Evolutionary conservation across 441 rosid genomes (phyloP).

Genomic region (Pelargonium citronellum): DNA sequence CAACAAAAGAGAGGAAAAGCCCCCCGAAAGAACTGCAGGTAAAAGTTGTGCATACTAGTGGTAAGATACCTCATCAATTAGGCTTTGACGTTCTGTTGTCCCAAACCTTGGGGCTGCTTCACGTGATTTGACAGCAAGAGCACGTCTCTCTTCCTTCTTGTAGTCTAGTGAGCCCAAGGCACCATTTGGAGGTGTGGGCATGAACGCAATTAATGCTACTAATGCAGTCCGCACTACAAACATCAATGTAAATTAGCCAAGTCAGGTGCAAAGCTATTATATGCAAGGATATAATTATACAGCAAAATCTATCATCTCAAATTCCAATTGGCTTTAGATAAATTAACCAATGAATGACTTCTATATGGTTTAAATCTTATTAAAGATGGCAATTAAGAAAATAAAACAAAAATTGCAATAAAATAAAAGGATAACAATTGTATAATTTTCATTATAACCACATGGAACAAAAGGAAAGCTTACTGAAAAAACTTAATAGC

Average conservation of each 20-base stretch:
- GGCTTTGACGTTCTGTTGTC: conserved; percentile 68
- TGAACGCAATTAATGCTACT: conserved; percentile 87
- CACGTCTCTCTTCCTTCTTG: conserved; percentile 73
- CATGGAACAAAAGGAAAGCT: too few species aligned
- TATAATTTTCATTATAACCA: too few species aligned
- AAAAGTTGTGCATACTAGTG: not conserved
- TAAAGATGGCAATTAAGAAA: not conserved
- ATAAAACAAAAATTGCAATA: not conserved
- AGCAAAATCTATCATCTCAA: not conserved
- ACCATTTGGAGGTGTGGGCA: conserved; percentile 91
- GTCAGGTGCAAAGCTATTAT: not conserved
- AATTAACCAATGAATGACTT: not conserved
- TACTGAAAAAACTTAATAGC: too few species aligned
- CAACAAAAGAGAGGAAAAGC: too few species aligned
- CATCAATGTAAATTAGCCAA: conserved; percentile 18
- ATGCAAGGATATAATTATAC: not conserved
- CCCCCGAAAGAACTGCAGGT: too few species aligned
- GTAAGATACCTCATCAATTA: conserved; percentile 67
- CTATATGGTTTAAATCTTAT: not conserved
- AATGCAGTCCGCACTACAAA: conserved; percentile 86
- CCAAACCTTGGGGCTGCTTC: conserved; percentile 71
- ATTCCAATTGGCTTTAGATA: not conserved
- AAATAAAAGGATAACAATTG: too few species aligned
- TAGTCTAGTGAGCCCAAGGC: conserved; percentile 90
- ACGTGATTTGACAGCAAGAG: conserved; percentile 78